These are phyloP conservation scores for Phytophthora citrophthora DNA, from an alignment of 352 stramenopile species.

Conservation along the genomic window DNA sequence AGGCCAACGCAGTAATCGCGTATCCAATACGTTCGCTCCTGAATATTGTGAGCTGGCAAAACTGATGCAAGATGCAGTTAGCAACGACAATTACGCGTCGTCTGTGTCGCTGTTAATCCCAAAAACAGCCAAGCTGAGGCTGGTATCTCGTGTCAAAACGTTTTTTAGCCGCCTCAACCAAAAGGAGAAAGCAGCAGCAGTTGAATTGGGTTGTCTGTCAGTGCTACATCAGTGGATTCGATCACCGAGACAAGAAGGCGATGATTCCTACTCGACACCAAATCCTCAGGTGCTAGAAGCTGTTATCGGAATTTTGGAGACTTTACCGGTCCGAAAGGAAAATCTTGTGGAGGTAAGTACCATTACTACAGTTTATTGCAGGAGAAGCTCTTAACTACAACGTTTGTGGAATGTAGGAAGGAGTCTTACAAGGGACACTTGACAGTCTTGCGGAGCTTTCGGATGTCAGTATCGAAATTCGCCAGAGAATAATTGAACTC, in stretches of 20 bases:
- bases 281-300: slow-evolving; percentile 77
- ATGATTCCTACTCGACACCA: slow-evolving; percentile 11
- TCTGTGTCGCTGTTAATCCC: slow-evolving; percentile 76
- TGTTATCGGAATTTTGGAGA: slow-evolving; percentile 56
- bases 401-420: slow-evolving; percentile 31
- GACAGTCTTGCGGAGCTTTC: slow-evolving; percentile 41
- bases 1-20: slow-evolving; percentile 21
- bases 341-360: slow-evolving; percentile 65
- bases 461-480: slow-evolving; percentile 41
- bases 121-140: slow-evolving; percentile 74
- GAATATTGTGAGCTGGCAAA: slow-evolving; percentile 72
- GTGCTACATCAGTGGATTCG: slow-evolving; percentile 70
- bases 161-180: slow-evolving; percentile 72
- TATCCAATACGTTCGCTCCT: slow-evolving; percentile 52
- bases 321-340: slow-evolving; percentile 67
- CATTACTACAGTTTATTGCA: not conserved
- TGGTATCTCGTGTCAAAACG: slow-evolving; percentile 74
- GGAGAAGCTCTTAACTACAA: not conserved
- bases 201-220: slow-evolving; percentile 66
- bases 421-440: slow-evolving; percentile 40
- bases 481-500: slow-evolving; percentile 46
- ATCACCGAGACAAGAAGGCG: slow-evolving; percentile 19
- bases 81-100: slow-evolving; percentile 79
- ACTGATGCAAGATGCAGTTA: slow-evolving; percentile 71
- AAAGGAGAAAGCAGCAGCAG: slow-evolving; percentile 53